Percentiles rank a stretch among this genome's conserved stretches.
Evolutionary conservation across 2,329 filamentous ascomycete species (phyloP).

Genomic region (Didymella glomerata): DNA sequence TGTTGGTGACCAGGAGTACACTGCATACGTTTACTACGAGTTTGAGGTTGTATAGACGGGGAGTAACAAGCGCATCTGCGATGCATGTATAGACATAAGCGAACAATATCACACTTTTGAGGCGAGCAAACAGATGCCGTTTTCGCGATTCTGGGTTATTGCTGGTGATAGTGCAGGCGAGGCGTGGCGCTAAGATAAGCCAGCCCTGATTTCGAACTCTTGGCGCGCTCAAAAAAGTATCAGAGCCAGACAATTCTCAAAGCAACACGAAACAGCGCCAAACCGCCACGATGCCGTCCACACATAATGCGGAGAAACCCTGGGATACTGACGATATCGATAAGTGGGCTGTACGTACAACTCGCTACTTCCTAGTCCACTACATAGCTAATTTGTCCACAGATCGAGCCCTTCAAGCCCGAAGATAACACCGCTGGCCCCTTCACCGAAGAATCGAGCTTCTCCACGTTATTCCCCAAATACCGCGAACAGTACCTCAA

Average conservation of each 20-base stretch:
- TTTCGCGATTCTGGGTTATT: not conserved
- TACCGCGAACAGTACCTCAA: slow-evolving; percentile 95
- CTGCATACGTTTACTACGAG: slow-evolving; percentile 96
- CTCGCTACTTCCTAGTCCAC: too few relatives aligned
- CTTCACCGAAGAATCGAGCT: slow-evolving; percentile 92
- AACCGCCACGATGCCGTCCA: slow-evolving; percentile 75
- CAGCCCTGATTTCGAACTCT: not conserved
- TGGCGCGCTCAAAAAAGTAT: slow-evolving; percentile 20
- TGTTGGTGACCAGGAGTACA: slow-evolving; percentile 83
- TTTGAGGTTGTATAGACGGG: slow-evolving; percentile 71
- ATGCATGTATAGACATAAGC: slow-evolving; percentile 22
- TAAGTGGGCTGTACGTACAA: too few relatives aligned
- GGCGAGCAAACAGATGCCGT: not conserved
- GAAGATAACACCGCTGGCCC: slow-evolving; percentile 85
- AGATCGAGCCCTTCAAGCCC: slow-evolving; percentile 83
- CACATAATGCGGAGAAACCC: slow-evolving; percentile 77
- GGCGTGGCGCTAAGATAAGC: slow-evolving; percentile 11
- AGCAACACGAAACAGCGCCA: slow-evolving; percentile 9
- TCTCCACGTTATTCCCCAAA: slow-evolving; percentile 87
- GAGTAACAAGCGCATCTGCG: not conserved
- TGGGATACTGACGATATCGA: slow-evolving; percentile 96
- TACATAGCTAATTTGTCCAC: slow-evolving; percentile 17
- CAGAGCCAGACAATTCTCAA: not conserved
- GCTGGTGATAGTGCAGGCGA: not conserved
- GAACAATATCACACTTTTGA: slow-evolving; percentile 15